These are phyloP conservation scores for Flaveria ramosissima DNA, from an alignment of 129 eudicot species.

Conservation along the genomic window DNA sequence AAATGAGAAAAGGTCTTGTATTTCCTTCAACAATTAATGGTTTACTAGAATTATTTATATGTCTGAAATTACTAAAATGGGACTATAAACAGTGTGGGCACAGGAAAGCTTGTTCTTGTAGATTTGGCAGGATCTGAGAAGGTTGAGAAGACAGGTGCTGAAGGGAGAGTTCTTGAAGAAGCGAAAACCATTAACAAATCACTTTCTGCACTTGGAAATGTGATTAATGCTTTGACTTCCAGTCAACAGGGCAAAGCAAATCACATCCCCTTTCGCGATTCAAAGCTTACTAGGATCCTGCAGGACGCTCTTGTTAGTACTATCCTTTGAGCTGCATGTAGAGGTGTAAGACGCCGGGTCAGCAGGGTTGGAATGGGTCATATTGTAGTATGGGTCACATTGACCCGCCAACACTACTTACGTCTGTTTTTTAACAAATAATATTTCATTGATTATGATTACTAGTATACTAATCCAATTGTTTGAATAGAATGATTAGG, in stretches of 20 bases:
- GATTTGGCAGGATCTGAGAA: conserved; percentile 98
- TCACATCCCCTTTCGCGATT: conserved; percentile 87
- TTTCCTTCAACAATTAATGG: neutral
- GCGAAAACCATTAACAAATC: conserved; percentile 93
- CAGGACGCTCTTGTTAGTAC: conserved; percentile 87
- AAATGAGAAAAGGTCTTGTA: conserved; percentile 58
- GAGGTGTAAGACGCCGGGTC: neutral
- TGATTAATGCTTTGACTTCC: conserved; percentile 71
- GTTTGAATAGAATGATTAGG: neutral
- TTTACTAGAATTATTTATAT: conserved; percentile 14
- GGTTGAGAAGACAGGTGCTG: conserved; percentile 90
- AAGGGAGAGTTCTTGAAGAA: conserved; percentile 91
- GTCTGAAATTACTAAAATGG: conserved; percentile 16
- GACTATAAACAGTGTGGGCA: conserved; percentile 47
- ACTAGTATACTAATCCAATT: neutral
- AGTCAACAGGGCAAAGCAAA: conserved; percentile 50
- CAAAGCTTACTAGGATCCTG: conserved; percentile 86
- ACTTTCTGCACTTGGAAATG: conserved; percentile 91
- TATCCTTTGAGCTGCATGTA: conserved; percentile 5
- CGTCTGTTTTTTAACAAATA: neutral
- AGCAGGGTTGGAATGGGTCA: neutral
- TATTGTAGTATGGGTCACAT: neutral
- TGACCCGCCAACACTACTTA: neutral
- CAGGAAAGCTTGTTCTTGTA: conserved; percentile 83
- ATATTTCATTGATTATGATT: neutral